Percentiles rank a stretch among this genome's conserved stretches.
These are phyloP conservation scores for Globisporangium ultimum DNA, from an alignment of 352 stramenopile genomes.

Conservation along the genomic window DNA sequence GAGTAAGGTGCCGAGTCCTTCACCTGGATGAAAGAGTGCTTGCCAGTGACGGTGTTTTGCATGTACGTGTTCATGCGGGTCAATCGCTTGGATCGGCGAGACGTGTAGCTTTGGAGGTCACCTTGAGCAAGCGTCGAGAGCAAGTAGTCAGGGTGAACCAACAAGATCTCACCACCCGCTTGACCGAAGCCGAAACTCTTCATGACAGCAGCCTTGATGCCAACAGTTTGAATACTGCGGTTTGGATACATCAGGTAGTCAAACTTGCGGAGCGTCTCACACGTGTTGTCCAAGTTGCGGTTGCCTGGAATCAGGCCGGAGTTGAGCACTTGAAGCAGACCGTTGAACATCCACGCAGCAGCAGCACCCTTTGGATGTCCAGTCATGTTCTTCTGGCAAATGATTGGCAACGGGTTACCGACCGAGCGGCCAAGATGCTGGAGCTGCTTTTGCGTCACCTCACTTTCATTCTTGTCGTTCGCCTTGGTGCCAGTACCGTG, in stretches of 20 bases:
- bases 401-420: slow-evolving; percentile 73
- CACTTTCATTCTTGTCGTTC: slow-evolving; percentile 88
- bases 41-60: slow-evolving; percentile 75
- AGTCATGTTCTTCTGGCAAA: slow-evolving; percentile 84
- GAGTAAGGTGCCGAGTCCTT: slow-evolving; percentile 85
- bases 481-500: slow-evolving; percentile 81
- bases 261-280: slow-evolving; percentile 61
- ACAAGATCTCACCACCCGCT: slow-evolving; percentile 62
- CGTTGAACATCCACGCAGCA: slow-evolving; percentile 83
- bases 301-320: slow-evolving; percentile 76
- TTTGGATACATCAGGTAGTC: slow-evolving; percentile 83
- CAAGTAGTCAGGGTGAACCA: slow-evolving; percentile 78
- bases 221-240: slow-evolving; percentile 69
- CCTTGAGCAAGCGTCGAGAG: slow-evolving; percentile 44
- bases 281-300: slow-evolving; percentile 82
- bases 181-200: slow-evolving; percentile 88
- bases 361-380: slow-evolving; percentile 82
- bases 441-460: slow-evolving; percentile 85
- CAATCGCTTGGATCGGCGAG: slow-evolving; percentile 35
- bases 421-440: slow-evolving; percentile 63
- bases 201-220: slow-evolving; percentile 74
- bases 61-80: slow-evolving; percentile 72
- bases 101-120: slow-evolving; percentile 58
- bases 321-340: slow-evolving; percentile 77
- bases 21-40: slow-evolving; percentile 71